phyloP scores from a whole-genome alignment of 2,329 filamentous ascomycete species.

The Chaetomiaceae sp. region DNA sequence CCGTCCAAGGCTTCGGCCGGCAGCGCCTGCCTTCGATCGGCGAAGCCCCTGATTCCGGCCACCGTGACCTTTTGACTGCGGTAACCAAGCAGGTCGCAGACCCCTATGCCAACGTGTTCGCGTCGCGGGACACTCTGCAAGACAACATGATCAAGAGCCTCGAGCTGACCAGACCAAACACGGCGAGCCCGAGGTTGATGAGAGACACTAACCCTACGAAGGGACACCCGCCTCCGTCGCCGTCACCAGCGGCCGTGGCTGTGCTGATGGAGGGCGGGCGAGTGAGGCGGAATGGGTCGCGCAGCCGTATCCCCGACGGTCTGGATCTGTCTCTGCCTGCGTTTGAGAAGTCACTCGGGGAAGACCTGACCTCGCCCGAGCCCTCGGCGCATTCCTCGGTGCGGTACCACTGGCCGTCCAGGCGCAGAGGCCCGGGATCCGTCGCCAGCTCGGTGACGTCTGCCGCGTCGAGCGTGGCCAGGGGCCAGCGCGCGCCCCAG shows the following conservation, averaged over 20 bases:
- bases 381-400: conserved; percentile 49
- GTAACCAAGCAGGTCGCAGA: conserved; percentile 25
- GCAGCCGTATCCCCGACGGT: conserved; percentile 72
- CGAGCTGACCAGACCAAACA: conserved; percentile 59
- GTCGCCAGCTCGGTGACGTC: conserved; percentile 53
- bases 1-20: conserved; percentile 56
- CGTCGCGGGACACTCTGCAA: conserved; percentile 21
- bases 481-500: conserved; percentile 47
- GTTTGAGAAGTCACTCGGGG: conserved; percentile 45
- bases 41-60: conserved; percentile 49
- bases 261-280: conserved; percentile 55
- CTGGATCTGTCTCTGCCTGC: conserved; percentile 60
- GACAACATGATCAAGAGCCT: conserved; percentile 20
- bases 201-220: conserved; percentile 36
- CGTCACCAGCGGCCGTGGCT: conserved; percentile 58
- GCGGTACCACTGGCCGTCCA: conserved; percentile 51
- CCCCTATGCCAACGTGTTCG: conserved; percentile 25
- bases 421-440: conserved; percentile 51
- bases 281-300: conserved; percentile 61
- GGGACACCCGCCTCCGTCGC: conserved; percentile 57
- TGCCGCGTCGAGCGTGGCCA: conserved; percentile 47
- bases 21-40: conserved; percentile 74
- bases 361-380: conserved; percentile 54
- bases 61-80: conserved; percentile 27
- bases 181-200: conserved; percentile 60